Conservation (phyloP, 192 early-diverging fungal genomes). For the Chytriomyces sp. region DNA sequence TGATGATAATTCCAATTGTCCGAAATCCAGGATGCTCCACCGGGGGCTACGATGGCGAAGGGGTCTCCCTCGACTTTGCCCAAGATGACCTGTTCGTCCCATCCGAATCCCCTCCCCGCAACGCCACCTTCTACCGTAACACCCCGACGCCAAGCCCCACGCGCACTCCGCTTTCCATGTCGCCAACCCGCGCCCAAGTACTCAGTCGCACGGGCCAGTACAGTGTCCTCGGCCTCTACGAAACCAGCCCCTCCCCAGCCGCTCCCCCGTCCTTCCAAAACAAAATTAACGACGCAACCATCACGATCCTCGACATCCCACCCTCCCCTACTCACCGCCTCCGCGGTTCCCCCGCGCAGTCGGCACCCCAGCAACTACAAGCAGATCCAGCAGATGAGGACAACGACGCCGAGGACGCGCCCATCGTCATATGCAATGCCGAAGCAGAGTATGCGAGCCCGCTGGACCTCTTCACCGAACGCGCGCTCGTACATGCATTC, state of each 20-base stretch:
- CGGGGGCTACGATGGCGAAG: neutral
- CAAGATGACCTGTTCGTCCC: neutral
- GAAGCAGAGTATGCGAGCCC: neutral
- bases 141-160: no score
- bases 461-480: neutral
- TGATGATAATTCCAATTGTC: no score
- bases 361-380: neutral
- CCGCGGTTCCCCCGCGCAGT: neutral
- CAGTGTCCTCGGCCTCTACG: neutral
- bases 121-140: neutral
- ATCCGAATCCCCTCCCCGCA: neutral
- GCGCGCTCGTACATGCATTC: neutral
- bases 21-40: no score
- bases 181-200: neutral
- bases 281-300: neutral
- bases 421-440: neutral
- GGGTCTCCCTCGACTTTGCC: neutral
- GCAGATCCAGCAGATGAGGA: neutral
- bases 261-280: neutral
- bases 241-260: neutral
- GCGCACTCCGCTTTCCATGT: neutral
- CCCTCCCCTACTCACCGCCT: neutral
- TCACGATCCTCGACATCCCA: neutral
- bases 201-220: neutral
- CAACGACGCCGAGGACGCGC: neutral